Conservation (phyloP, 257 asterid species). For the Jasminum sambac region DNA sequence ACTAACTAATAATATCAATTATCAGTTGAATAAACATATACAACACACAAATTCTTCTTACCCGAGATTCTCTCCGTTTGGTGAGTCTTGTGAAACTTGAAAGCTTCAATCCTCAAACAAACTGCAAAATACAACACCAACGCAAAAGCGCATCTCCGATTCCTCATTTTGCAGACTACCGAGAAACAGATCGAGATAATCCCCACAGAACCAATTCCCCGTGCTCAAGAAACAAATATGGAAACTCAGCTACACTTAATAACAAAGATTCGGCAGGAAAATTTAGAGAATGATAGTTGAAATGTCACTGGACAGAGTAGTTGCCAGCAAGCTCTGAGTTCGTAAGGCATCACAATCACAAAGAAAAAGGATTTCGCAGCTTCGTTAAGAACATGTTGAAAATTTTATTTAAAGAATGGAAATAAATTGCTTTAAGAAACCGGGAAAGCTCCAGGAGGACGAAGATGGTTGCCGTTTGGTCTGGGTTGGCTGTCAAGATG, state of each 20-base stretch:
- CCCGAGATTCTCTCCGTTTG: constrained; percentile 52
- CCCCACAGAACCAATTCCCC: constrained; percentile 4
- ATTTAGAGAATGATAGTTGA: constrained; percentile 28
- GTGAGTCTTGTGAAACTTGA: constrained; percentile 39
- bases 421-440: not conserved
- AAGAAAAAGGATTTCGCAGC: constrained; percentile 22
- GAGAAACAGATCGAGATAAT: constrained; percentile 5
- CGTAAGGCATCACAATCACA: constrained; percentile 8
- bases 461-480: not conserved
- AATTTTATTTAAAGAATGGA: not conserved
- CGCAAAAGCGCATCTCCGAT: constrained; percentile 27
- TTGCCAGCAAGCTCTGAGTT: constrained; percentile 24
- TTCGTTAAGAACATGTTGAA: not conserved
- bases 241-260: constrained; percentile 1
- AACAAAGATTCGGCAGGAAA: constrained; percentile 18
- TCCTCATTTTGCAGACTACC: constrained; percentile 23
- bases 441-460: not conserved
- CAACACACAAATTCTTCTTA: constrained; percentile 3
- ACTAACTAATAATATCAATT: not conserved
- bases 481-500: constrained; percentile 2
- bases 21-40: not conserved
- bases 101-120: constrained; percentile 33
- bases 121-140: constrained; percentile 26
- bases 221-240: constrained; percentile 12
- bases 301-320: constrained; percentile 38